These are phyloP conservation scores for Herpetospermum pedunculosum DNA, from an alignment of 306 rosid genomes.

Conservation along the genomic window DNA sequence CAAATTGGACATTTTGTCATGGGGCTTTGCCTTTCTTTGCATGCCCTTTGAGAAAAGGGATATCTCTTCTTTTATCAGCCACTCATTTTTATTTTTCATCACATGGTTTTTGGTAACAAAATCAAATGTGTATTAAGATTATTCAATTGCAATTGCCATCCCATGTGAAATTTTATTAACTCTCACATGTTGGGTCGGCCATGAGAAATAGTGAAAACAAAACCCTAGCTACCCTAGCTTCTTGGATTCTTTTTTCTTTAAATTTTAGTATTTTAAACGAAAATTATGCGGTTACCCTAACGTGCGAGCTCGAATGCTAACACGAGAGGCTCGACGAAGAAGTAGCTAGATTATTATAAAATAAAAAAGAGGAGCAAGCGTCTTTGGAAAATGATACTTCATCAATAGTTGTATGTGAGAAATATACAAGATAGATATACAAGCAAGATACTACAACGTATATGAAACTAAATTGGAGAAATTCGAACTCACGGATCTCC, in stretches of 20 bases:
- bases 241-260: not conserved
- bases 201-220: not conserved
- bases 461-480: no score
- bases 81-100: conserved; percentile 19
- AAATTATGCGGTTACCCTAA: not conserved
- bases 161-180: conserved; percentile 36
- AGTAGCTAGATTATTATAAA: no score
- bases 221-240: no score
- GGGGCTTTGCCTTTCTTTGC: not conserved
- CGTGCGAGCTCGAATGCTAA: not conserved
- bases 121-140: not conserved
- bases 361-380: no score
- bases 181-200: conserved; percentile 53
- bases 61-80: not conserved
- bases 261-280: not conserved
- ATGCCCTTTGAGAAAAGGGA: not conserved
- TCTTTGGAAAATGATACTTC: no score
- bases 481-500: no score
- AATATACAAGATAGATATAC: no score
- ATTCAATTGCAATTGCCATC: not conserved
- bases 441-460: no score
- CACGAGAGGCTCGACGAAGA: no score
- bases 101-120: conserved; percentile 30
- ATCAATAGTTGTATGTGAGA: no score
- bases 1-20: conserved; percentile 5